phyloP scores from a whole-genome alignment of 2,329 filamentous ascomycete genomes.

The Rhinocladiella mackenziei region DNA sequence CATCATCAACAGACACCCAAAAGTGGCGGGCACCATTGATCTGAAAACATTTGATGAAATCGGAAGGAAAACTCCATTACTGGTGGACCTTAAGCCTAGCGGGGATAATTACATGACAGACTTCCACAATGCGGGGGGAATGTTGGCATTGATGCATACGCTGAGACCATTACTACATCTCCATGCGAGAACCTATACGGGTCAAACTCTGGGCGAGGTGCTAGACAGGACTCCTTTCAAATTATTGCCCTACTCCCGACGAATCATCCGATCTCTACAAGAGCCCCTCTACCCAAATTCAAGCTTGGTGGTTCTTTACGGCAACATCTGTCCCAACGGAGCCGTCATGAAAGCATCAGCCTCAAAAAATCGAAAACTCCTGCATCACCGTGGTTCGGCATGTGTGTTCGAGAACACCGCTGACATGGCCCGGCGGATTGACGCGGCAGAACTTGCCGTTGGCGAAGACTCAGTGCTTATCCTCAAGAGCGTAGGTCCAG shows the following conservation, averaged over 20 bases:
- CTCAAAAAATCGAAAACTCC: conserved; percentile 45
- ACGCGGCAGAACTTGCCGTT: conserved; percentile 44
- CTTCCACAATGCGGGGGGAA: conserved; percentile 52
- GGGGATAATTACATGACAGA: conserved; percentile 55
- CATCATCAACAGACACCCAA: conserved; percentile 52
- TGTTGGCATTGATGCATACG: conserved; percentile 47
- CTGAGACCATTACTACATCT: conserved; percentile 47
- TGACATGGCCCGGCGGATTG: conserved; percentile 46
- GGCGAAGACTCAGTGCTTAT: conserved; percentile 46
- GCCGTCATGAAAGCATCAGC: conserved; percentile 51
- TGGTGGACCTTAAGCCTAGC: conserved; percentile 52
- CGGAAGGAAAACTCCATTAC: conserved; percentile 44
- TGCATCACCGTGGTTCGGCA: conserved; percentile 44
- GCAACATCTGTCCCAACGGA: conserved; percentile 49
- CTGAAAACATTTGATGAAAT: conserved; percentile 48
- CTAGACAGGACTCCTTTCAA: conserved; percentile 44
- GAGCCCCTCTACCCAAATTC: conserved; percentile 46
- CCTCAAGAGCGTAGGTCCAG: conserved; percentile 48
- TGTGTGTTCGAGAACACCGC: conserved; percentile 48
- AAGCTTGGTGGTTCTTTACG: conserved; percentile 45
- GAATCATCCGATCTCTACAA: conserved; percentile 44
- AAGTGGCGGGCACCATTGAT: conserved; percentile 43
- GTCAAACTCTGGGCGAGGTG: conserved; percentile 46
- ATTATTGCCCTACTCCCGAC: conserved; percentile 39
- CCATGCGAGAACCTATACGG: conserved; percentile 45